Conservation (phyloP, 208 protist genomes). For the Trypanosoma melophagium region DNA sequence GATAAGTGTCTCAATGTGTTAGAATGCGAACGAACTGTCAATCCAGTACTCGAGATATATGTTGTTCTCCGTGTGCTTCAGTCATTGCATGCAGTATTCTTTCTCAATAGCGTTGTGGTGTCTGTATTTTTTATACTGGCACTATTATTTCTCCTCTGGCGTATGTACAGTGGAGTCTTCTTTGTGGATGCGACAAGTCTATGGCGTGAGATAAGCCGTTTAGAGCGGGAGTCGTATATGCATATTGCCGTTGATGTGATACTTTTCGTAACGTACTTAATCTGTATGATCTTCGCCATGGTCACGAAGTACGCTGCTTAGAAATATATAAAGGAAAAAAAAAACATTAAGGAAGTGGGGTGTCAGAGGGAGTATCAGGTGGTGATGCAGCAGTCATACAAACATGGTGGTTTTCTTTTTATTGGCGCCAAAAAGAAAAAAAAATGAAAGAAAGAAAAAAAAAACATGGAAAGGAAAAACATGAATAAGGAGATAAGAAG, state of each 20-base stretch:
- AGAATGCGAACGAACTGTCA: constrained; percentile 79
- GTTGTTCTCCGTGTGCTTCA: constrained; percentile 64
- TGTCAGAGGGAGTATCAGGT: too few species aligned
- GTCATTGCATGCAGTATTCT: constrained; percentile 47
- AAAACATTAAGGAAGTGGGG: constrained; percentile 1
- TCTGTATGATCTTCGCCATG: constrained; percentile 72
- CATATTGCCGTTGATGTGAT: constrained; percentile 54
- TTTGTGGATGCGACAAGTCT: constrained; percentile 83
- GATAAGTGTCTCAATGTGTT: constrained; percentile 73
- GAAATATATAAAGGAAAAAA: too few species aligned
- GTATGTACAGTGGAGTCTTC: constrained; percentile 43
- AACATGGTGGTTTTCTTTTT: neutral
- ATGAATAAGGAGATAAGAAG: neutral
- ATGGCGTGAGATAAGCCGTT: constrained; percentile 61
- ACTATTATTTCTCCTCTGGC: constrained; percentile 49
- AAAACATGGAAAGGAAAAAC: constrained; percentile 1
- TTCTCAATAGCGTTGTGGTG: constrained; percentile 49
- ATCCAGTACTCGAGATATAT: constrained; percentile 76
- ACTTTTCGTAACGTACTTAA: constrained; percentile 55
- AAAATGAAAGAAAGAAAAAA: neutral
- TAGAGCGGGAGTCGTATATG: constrained; percentile 68
- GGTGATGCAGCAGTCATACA: neutral
- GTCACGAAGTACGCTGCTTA: constrained; percentile 39
- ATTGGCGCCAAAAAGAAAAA: neutral
- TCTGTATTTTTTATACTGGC: constrained; percentile 33